Evolutionary conservation across 2,329 filamentous ascomycete genomes (phyloP).

Genomic region (Trichoderma koningii): DNA sequence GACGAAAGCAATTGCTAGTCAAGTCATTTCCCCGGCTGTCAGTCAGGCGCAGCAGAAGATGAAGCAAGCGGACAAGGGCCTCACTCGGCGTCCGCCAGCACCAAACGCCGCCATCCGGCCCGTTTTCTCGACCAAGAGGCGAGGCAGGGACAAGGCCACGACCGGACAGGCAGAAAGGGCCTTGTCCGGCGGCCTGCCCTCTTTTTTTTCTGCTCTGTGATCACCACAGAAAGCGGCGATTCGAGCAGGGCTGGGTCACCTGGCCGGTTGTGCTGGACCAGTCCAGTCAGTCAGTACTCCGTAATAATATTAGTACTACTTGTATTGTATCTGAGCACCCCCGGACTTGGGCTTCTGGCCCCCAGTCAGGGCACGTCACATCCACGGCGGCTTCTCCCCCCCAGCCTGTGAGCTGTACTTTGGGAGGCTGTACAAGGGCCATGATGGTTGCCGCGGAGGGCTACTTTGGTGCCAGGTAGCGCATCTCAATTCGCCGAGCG

Average conservation of each 20-base stretch:
- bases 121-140: conserved; percentile 11
- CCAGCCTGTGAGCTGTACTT: neutral
- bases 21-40: too few relatives aligned
- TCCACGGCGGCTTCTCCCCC: conserved; percentile 25
- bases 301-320: too few relatives aligned
- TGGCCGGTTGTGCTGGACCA: conserved; percentile 28
- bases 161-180: conserved; percentile 11
- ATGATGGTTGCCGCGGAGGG: neutral
- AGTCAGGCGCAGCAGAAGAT: conserved; percentile 29
- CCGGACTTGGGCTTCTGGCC: conserved; percentile 11
- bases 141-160: conserved; percentile 11
- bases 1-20: conserved; percentile 20
- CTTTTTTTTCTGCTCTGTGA: conserved; percentile 5
- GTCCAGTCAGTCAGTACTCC: neutral
- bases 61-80: conserved; percentile 1
- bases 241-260: conserved; percentile 27
- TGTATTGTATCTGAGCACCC: conserved; percentile 14
- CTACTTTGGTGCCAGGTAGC: neutral
- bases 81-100: conserved; percentile 16
- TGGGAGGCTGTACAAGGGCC: neutral
- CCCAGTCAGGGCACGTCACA: conserved; percentile 28
- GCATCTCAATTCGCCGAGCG: conserved; percentile 23
- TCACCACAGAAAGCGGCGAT: conserved; percentile 14
- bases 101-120: conserved; percentile 16
- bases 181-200: conserved; percentile 8